Evolutionary conservation across 2,329 filamentous ascomycete genomes (phyloP).

Genomic region (Fusarium bactridioides): DNA sequence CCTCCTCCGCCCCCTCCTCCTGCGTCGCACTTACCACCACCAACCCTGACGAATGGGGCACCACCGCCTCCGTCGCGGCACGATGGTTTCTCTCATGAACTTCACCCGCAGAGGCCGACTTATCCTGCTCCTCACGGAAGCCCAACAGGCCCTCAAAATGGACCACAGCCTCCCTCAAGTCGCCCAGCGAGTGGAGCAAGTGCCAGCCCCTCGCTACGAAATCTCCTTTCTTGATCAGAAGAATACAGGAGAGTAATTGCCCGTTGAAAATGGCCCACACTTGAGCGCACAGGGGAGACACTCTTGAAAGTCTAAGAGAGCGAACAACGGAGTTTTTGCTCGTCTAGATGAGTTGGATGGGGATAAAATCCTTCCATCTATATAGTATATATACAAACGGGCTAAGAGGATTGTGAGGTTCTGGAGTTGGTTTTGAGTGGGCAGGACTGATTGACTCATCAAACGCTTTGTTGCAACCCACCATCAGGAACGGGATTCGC

Average conservation of each 20-base stretch:
- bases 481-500: constrained; percentile 1
- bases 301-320: background rate
- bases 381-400: background rate
- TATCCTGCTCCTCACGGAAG: constrained; percentile 56
- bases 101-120: constrained; percentile 51
- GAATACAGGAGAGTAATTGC: background rate
- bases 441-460: constrained; percentile 3
- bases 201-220: constrained; percentile 78
- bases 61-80: constrained; percentile 39
- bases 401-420: background rate
- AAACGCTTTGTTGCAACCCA: background rate
- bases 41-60: constrained; percentile 46
- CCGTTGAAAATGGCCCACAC: no score
- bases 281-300: background rate
- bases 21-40: constrained; percentile 40
- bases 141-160: constrained; percentile 55
- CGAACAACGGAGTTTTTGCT: background rate
- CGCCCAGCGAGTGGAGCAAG: constrained; percentile 72
- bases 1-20: background rate
- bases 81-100: constrained; percentile 51
- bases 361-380: background rate
- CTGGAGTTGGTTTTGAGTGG: background rate
- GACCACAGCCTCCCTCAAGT: constrained; percentile 42
- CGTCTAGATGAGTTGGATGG: background rate
- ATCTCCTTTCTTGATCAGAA: constrained; percentile 68